Evolutionary conservation across 164 flowering plant genomes (phyloP).

Genomic region (Vitis amurensis): DNA sequence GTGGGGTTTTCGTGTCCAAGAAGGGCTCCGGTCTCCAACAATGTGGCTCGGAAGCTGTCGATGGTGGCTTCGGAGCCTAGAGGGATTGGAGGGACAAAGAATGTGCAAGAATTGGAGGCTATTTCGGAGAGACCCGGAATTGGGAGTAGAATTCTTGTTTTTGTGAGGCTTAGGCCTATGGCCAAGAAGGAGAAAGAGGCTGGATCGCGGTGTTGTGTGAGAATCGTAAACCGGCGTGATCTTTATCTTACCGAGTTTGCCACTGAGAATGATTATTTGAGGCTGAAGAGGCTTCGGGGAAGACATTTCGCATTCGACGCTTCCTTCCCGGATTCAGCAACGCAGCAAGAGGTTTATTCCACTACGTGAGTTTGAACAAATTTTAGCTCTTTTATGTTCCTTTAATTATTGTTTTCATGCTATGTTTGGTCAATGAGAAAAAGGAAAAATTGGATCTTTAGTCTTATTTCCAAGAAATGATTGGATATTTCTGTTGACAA

Average conservation of each 20-base stretch:
- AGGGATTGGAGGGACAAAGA: conserved; percentile 7
- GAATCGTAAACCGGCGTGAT: conserved; percentile 64
- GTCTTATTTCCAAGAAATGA: not conserved
- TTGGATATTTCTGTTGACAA: not conserved
- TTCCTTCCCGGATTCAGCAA: conserved; percentile 72
- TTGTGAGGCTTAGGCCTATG: conserved; percentile 94
- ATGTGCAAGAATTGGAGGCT: conserved; percentile 19
- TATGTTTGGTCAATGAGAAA: not conserved
- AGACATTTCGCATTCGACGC: conserved; percentile 89
- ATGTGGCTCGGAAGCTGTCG: conserved; percentile 65
- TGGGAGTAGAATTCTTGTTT: conserved; percentile 75
- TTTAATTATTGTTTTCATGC: not conserved
- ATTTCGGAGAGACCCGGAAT: conserved; percentile 28
- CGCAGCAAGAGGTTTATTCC: conserved; percentile 79
- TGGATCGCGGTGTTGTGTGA: conserved; percentile 73
- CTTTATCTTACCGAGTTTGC: conserved; percentile 80
- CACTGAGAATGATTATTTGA: conserved; percentile 74
- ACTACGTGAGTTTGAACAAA: conserved; percentile 60
- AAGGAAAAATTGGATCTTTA: not conserved
- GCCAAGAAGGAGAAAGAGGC: conserved; percentile 79
- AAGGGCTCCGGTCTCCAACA: conserved; percentile 18
- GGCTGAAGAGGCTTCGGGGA: conserved; percentile 84
- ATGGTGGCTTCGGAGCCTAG: conserved; percentile 41
- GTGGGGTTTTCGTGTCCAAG: conserved; percentile 51
- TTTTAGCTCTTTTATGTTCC: not conserved